Percentiles rank a stretch among this genome's conserved stretches.
Evolutionary conservation across 1,284 basidiomycete species (phyloP).

Genomic region (Apiotrichum mycotoxinovorans): DNA sequence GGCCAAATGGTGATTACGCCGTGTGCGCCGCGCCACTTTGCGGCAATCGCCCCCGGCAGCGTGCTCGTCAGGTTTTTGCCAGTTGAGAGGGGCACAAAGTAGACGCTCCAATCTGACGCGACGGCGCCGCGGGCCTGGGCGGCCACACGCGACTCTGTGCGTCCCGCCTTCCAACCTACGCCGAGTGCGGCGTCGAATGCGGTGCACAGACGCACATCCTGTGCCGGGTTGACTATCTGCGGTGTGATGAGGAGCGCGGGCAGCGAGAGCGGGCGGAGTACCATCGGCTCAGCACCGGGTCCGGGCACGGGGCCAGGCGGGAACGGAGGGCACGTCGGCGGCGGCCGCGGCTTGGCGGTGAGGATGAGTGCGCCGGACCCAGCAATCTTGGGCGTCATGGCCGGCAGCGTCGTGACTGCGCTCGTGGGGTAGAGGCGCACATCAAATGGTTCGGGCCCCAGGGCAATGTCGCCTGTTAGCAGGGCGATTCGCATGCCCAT

Average conservation of each 20-base stretch:
- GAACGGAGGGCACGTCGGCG: slow-evolving; percentile 10
- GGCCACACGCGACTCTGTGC: slow-evolving; percentile 18
- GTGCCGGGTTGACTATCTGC: slow-evolving; percentile 9
- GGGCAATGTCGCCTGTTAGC: slow-evolving; percentile 4
- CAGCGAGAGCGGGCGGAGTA: slow-evolving; percentile 23
- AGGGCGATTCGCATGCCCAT: slow-evolving; percentile 17
- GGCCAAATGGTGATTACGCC: slow-evolving; percentile 45
- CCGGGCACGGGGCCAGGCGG: neutral
- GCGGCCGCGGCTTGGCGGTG: slow-evolving; percentile 5
- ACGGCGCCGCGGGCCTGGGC: slow-evolving; percentile 16
- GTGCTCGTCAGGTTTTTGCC: slow-evolving; percentile 5
- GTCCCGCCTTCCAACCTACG: slow-evolving; percentile 23
- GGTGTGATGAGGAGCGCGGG: slow-evolving; percentile 28
- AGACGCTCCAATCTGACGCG: slow-evolving; percentile 30
- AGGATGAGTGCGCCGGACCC: slow-evolving; percentile 3
- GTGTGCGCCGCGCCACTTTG: slow-evolving; percentile 17
- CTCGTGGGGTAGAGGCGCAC: slow-evolving; percentile 15
- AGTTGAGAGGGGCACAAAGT: slow-evolving; percentile 30
- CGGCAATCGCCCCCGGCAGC: slow-evolving; percentile 10
- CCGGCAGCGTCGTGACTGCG: neutral
- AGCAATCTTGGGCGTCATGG: neutral
- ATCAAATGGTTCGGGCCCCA: slow-evolving; percentile 11
- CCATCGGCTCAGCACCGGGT: slow-evolving; percentile 5
- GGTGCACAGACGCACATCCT: slow-evolving; percentile 15
- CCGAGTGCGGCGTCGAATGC: slow-evolving; percentile 27